Evolutionary conservation across 495 filamentous ascomycete genomes (phyloP), one percentile per base, ranked within the genome.

Genomic region (Corynascus novoguineensis): DNA sequence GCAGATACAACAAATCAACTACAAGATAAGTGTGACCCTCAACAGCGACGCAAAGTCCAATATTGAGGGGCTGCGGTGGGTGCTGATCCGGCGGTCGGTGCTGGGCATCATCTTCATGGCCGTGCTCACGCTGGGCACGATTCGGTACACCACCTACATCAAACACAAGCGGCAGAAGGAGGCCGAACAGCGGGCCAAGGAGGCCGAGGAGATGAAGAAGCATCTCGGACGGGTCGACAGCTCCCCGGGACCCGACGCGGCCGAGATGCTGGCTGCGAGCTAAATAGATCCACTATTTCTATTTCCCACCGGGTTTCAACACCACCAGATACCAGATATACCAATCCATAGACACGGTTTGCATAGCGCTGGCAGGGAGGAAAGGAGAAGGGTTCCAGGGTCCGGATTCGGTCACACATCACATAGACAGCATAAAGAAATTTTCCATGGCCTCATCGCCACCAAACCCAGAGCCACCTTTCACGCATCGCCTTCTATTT

Each of bases 21-120:
- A 96, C 70, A 92, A 92, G 66, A 96, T 97, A 66, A 91, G 86
- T 9, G 88, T 96, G 28, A 78, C 77, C 14, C 76, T 99, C 37
- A 90, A 88, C 64, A 90, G 87, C 58, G 93, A 97, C 66, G 78
- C 85, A 15, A 91, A 89, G 66, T 90, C 86, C 25, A 89, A 97
- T 62, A 89, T 97, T 42, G 93, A 99, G 69, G 87, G 86, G 2
- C 64, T 99, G 34, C 75, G 93, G 50, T 97, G 92, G 92, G 83
- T 96, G 42, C 73, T 97, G 22, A 96, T 95, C 9, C 75, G 92
- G 46, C 79, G 92, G 34, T 90, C 92, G 19, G 90, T 89, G 5
- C 75, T 92, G 59, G 89, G 91, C 3, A 86, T 98, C 63, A 80
- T 81, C 46, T 77, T 80, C 63, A 77, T 81, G 77, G 78, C 68